Conservation (phyloP, 768 basidiomycete genomes). For the Lentinus brumalis region DNA sequence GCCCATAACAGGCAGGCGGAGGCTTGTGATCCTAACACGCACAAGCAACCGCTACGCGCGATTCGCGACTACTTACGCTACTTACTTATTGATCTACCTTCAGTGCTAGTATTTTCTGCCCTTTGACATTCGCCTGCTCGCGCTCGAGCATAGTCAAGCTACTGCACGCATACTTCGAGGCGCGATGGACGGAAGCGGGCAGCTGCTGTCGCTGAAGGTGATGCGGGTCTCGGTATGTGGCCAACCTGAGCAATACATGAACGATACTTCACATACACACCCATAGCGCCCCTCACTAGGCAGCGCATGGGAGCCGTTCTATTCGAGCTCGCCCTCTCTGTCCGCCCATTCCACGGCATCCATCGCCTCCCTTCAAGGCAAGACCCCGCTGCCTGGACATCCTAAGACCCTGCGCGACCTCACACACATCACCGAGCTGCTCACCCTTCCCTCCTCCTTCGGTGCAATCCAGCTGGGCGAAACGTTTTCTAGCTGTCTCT, state of each 20-base stretch:
- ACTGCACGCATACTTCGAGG: neutral
- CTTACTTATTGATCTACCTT: no score
- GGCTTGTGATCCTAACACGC: constrained; percentile 27
- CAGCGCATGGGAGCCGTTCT: constrained; percentile 84
- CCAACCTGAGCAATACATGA: constrained; percentile 1
- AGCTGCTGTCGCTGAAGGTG: constrained; percentile 79
- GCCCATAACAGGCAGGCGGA: constrained; percentile 16
- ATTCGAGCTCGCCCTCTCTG: constrained; percentile 79
- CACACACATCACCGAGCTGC: constrained; percentile 73
- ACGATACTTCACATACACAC: constrained; percentile 1
- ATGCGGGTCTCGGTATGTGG: constrained; percentile 84
- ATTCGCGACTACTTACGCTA: no score
- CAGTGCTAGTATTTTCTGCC: no score
- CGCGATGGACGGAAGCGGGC: constrained; percentile 54
- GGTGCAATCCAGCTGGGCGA: constrained; percentile 89
- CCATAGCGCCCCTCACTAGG: constrained; percentile 62
- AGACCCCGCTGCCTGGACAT: constrained; percentile 66
- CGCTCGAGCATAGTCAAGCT: neutral
- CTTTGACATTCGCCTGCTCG: neutral
- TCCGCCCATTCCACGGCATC: constrained; percentile 81
- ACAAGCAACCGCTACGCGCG: constrained; percentile 23
- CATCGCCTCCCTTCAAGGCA: constrained; percentile 75
- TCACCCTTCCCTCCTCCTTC: constrained; percentile 81
- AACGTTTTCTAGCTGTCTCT: constrained; percentile 81
- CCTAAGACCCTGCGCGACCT: constrained; percentile 86